Base-by-base conservation (phyloP, 306 rosid genomes). In the Vigna unguiculata region DNA sequence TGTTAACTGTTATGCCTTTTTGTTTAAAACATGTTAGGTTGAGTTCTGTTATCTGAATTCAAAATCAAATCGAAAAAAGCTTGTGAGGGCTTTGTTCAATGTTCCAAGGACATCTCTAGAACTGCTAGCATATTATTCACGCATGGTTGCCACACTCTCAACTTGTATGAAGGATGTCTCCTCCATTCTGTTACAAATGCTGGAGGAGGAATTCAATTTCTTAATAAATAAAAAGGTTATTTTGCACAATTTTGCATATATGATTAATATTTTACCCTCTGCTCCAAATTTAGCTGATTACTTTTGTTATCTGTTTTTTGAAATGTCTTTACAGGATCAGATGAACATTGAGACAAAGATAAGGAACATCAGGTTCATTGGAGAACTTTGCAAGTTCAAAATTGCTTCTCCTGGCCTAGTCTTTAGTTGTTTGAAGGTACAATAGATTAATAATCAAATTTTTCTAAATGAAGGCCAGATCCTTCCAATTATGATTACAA, bases 331-430 rank as follows among this genome's bases (percentile, higher is more conserved):
- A 80, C 93, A 96, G 99, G 99, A 96, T 83, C 99, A 96, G 87
- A 96, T 96, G 97, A 96, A 96, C 87, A 96, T 96, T 70, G 99
- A 96, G 84, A 89, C 99, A 28, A 96, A 96, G 87, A 92, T 96
- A 69, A 88, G 96, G 87, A 96, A 96, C 83, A 96, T 88, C 78
- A 90, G 99, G 92, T 96, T 96, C 85, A 91, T 96, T 54, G 99
- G 99, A 71, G 99, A 96, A 82, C 99, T 92, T 43, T 96, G 97
- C 97, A 96, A 96, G 89, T 96, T 96, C 83, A 96, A 82, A 83
- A 86, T 91, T 67, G 91, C 97, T 52, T 90, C 98, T 53, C 85
- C 98, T 66, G 88, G 98, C 74, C 90, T 92, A 40, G 96, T 96
- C 72, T 96, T 92, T 80, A 88, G 93, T 82, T 96, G 98, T 91